Evolutionary conservation across 108 stramenopile species (phyloP).

Genomic region (Skeletonema tropicum): DNA sequence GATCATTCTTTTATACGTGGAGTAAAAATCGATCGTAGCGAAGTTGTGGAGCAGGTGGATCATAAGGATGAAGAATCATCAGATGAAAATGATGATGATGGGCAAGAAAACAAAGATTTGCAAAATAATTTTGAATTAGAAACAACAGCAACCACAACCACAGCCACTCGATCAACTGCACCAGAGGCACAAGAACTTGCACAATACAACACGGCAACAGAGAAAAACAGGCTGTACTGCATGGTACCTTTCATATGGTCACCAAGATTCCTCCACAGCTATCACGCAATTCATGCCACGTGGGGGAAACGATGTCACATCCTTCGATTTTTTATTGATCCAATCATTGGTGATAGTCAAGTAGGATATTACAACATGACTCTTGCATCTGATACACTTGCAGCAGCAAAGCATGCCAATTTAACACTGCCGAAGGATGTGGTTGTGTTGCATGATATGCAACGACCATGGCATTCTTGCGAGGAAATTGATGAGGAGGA

Average conservation of each 20-base stretch:
- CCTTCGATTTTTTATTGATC: conserved; percentile 39
- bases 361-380: conserved; percentile 43
- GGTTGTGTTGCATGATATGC: conserved; percentile 37
- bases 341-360: conserved; percentile 32
- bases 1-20: background rate
- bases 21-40: background rate
- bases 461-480: conserved; percentile 41
- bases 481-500: conserved; percentile 9
- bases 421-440: conserved; percentile 37
- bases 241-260: conserved; percentile 45
- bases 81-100: background rate
- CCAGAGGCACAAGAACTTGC: background rate
- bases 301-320: conserved; percentile 47
- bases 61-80: background rate
- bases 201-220: background rate
- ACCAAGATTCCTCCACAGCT: conserved; percentile 19
- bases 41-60: background rate
- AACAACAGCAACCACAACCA: background rate
- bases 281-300: conserved; percentile 27
- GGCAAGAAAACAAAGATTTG: background rate
- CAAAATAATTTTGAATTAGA: background rate
- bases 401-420: conserved; percentile 18
- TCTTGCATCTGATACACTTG: conserved; percentile 7
- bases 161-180: background rate
- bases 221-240: conserved; percentile 30